These are phyloP conservation scores for Escovopsis weberi DNA, from an alignment of 2,329 filamentous ascomycete species.

Conservation along the genomic window DNA sequence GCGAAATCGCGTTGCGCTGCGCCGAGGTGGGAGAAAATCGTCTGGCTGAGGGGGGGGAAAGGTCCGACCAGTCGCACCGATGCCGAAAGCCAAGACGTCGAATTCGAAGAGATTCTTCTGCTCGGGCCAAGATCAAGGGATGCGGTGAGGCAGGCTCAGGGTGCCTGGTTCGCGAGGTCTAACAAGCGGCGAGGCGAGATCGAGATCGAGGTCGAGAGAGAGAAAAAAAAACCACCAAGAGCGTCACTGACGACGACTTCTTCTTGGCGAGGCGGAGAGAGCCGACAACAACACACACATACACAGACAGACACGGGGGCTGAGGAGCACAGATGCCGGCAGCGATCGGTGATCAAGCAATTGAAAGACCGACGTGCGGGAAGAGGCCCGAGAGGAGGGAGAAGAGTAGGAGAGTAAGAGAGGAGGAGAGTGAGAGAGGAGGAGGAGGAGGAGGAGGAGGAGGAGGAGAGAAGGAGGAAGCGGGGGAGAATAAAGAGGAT, in stretches of 20 bases:
- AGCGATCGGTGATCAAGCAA: conserved; percentile 1
- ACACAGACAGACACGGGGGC: conserved; percentile 2
- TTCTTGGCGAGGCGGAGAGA: too few species aligned
- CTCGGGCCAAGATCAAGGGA: too few species aligned
- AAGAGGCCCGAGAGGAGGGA: background rate
- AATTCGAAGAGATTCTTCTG: background rate
- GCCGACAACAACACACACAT: too few species aligned
- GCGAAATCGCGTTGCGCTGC: background rate
- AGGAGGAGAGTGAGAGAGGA: background rate
- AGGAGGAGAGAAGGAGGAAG: conserved; percentile 18
- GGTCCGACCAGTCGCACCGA: background rate
- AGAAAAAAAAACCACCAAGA: too few species aligned
- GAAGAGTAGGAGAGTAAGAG: background rate
- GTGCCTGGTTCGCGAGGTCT: background rate
- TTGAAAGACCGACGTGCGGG: conserved; percentile 5
- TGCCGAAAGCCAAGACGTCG: conserved; percentile 2
- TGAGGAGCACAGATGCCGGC: background rate
- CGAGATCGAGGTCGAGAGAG: background rate
- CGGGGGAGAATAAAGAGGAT: conserved; percentile 4
- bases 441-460: conserved; percentile 11
- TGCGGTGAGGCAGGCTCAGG: too few species aligned
- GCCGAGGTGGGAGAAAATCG: background rate
- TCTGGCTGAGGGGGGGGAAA: conserved; percentile 4
- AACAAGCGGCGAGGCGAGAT: conserved; percentile 1
- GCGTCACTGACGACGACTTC: too few species aligned